These are phyloP conservation scores for Fomitopsis serialis DNA, from an alignment of 768 basidiomycete genomes.

Conservation along the genomic window DNA sequence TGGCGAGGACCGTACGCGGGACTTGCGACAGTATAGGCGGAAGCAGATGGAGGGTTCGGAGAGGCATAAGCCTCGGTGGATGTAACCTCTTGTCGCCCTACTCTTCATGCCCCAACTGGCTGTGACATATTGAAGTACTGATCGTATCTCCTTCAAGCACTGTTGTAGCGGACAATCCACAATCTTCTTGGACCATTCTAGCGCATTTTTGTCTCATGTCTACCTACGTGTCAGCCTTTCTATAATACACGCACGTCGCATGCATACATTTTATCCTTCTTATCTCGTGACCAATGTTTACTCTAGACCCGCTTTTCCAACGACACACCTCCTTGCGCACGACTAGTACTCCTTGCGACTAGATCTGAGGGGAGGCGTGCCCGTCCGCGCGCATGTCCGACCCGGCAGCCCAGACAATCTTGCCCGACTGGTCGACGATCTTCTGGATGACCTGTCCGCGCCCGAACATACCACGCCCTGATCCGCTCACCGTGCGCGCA, in stretches of 20 bases:
- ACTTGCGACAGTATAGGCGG: constrained; percentile 75
- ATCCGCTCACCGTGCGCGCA: constrained; percentile 56
- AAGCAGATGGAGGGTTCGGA: constrained; percentile 35
- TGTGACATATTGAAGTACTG: too few species aligned
- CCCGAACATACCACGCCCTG: constrained; percentile 62
- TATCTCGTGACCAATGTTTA: too few species aligned
- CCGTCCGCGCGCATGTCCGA: constrained; percentile 88
- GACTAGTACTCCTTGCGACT: constrained; percentile 1
- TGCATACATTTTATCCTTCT: not conserved
- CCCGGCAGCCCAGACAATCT: constrained; percentile 90
- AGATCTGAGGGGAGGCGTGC: constrained; percentile 83
- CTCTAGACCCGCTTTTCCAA: too few species aligned
- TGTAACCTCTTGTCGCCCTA: constrained; percentile 4
- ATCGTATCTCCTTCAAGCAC: too few species aligned
- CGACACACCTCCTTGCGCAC: too few species aligned
- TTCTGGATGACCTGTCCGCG: constrained; percentile 90
- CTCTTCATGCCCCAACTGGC: too few species aligned
- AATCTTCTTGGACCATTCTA: too few species aligned
- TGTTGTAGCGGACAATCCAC: too few species aligned
- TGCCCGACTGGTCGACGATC: constrained; percentile 57
- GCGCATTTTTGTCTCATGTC: not conserved
- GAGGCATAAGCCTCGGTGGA: constrained; percentile 25
- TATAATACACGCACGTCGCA: not conserved
- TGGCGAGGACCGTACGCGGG: constrained; percentile 79
- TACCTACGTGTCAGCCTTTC: not conserved